A percentile compares a stretch with the other conserved stretches of the same genome.
phyloP scores from a whole-genome alignment of 768 basidiomycete genomes.

The Antrodiella citrinella region DNA sequence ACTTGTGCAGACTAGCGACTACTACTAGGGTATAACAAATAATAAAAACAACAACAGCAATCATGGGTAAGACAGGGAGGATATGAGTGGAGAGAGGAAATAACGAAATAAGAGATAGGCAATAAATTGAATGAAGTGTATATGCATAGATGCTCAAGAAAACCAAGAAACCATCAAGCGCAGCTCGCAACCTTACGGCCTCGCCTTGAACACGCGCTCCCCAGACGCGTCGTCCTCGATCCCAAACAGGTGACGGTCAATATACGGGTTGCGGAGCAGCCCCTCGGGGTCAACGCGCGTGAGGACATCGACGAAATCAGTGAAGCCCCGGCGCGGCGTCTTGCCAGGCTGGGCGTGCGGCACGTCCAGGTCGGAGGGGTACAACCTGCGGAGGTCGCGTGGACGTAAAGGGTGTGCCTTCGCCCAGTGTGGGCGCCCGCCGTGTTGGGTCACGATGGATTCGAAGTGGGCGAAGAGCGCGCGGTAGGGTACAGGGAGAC shows the following conservation, averaged over 20 bases:
- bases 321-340: no score
- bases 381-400: conserved; percentile 51
- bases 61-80: not conserved
- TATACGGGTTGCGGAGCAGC: conserved; percentile 82
- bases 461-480: conserved; percentile 73
- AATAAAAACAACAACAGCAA: not conserved
- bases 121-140: no score
- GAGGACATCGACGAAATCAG: conserved; percentile 64
- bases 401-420: conserved; percentile 78
- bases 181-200: no score
- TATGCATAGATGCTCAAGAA: no score
- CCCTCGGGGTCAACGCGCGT: conserved; percentile 65
- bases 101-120: no score
- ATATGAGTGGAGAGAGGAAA: not conserved
- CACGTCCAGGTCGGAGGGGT: no score
- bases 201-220: conserved; percentile 39
- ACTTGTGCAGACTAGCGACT: not conserved
- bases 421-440: conserved; percentile 93
- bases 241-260: conserved; percentile 81
- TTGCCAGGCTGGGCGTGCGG: no score
- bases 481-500: conserved; percentile 74
- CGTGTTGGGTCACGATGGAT: conserved; percentile 53
- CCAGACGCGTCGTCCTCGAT: conserved; percentile 31
- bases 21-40: not conserved
- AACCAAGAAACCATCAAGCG: no score